Evolutionary conservation across 1,139 yeast genomes (phyloP).

Genomic region (Magnusiomyces clavatus): DNA sequence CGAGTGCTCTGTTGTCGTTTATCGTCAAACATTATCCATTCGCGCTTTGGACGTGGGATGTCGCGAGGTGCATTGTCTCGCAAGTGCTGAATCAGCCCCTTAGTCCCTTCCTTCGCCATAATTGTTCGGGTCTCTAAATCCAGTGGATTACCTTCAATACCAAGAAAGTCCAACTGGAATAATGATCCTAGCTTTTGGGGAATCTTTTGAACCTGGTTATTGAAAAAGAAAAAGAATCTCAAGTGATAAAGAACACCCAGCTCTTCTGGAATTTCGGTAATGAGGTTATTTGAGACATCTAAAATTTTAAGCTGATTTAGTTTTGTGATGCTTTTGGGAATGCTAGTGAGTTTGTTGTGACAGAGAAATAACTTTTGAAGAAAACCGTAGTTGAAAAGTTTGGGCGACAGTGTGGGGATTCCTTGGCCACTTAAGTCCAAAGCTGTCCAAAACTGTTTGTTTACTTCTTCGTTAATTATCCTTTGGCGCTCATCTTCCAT

Average conservation of each 20-base stretch:
- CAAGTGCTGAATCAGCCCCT: conserved; percentile 68
- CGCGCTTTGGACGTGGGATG: conserved; percentile 61
- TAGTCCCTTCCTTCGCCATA: conserved; percentile 76
- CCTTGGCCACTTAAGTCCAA: conserved; percentile 91
- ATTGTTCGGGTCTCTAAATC: conserved; percentile 57
- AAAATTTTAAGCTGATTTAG: conserved; percentile 71
- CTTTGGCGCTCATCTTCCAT: conserved; percentile 76
- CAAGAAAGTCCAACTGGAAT: conserved; percentile 77
- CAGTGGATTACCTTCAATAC: conserved; percentile 89
- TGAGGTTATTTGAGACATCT: conserved; percentile 73
- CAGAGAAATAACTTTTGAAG: conserved; percentile 80
- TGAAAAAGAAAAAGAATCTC: conserved; percentile 78
- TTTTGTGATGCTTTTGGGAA: conserved; percentile 66
- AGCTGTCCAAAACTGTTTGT: conserved; percentile 87
- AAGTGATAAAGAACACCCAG: conserved; percentile 76
- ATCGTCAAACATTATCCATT: conserved; percentile 72
- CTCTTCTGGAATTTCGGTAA: conserved; percentile 68
- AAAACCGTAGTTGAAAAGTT: conserved; percentile 73
- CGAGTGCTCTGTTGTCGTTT: conserved; percentile 40
- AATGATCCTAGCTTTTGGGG: conserved; percentile 85
- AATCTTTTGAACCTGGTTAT: conserved; percentile 65
- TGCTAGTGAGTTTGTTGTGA: conserved; percentile 64
- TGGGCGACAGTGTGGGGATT: conserved; percentile 58
- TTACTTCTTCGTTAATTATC: conserved; percentile 59
- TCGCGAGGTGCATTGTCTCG: conserved; percentile 75